A percentile compares a stretch with the other conserved stretches of the same genome.
Evolutionary conservation across 2,329 filamentous ascomycete genomes (phyloP).

Genomic region (Ceratocystis alfenasii): DNA sequence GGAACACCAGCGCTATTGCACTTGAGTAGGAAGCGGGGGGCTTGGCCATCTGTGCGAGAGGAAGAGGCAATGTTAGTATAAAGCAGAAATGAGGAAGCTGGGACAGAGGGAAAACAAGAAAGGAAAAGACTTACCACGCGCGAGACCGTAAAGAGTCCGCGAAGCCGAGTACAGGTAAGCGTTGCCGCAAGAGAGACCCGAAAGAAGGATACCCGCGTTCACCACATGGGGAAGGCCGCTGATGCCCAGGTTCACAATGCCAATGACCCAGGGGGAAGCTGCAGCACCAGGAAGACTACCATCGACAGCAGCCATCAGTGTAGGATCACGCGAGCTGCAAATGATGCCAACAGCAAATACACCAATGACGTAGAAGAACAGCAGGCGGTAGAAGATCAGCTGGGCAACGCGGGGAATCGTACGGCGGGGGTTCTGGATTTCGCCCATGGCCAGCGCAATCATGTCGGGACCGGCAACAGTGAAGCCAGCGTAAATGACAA

Average conservation of each 20-base stretch:
- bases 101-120: not conserved
- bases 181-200: constrained; percentile 38
- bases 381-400: constrained; percentile 60
- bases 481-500: constrained; percentile 56
- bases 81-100: no score
- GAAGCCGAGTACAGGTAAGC: constrained; percentile 42
- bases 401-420: constrained; percentile 60
- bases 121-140: constrained; percentile 27
- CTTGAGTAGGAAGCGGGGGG: constrained; percentile 42
- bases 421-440: constrained; percentile 52
- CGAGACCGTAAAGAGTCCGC: constrained; percentile 40
- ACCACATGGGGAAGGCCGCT: constrained; percentile 48
- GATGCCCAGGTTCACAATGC: constrained; percentile 48
- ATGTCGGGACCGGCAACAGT: constrained; percentile 57
- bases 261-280: constrained; percentile 48
- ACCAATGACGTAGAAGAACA: constrained; percentile 57
- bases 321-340: constrained; percentile 42
- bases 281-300: constrained; percentile 41
- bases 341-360: constrained; percentile 46
- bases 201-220: constrained; percentile 36
- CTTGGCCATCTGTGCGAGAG: constrained; percentile 33
- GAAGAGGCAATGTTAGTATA: constrained; percentile 23
- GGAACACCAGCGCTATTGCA: constrained; percentile 50
- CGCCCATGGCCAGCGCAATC: constrained; percentile 43
- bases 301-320: constrained; percentile 35